Evolutionary conservation across 129 eudicot genomes (phyloP).

Genomic region (Rutidosis leptorrhynchoides): DNA sequence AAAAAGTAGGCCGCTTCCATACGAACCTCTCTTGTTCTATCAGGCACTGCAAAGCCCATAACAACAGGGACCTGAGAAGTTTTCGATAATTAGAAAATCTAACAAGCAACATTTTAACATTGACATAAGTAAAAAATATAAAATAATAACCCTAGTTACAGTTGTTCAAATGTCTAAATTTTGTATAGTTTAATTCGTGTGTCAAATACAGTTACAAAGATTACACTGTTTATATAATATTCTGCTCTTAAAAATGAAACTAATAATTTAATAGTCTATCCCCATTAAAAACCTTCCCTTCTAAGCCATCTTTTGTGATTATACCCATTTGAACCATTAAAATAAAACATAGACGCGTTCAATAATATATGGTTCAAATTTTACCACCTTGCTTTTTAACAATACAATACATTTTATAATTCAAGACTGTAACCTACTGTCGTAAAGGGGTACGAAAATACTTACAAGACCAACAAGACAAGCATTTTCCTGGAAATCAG

Average conservation of each 20-base stretch:
- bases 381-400: not conserved
- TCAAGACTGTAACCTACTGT: conserved; percentile 18
- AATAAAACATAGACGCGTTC: not conserved
- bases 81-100: conserved; percentile 15
- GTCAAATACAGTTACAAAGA: not conserved
- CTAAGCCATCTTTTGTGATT: not conserved
- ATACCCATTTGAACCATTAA: not conserved
- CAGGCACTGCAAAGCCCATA: conserved; percentile 92
- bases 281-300: too few relatives aligned
- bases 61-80: conserved; percentile 67
- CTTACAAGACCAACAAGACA: conserved; percentile 97
- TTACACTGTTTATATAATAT: not conserved
- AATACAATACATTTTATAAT: not conserved
- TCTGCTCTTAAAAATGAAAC: not conserved
- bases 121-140: not conserved
- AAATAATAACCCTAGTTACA: not conserved
- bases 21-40: conserved; percentile 89
- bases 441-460: conserved; percentile 17
- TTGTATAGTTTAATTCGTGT: not conserved
- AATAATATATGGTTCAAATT: not conserved
- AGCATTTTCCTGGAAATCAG: conserved; percentile 92
- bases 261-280: too few relatives aligned
- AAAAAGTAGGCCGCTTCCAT: conserved; percentile 95
- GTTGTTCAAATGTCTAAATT: not conserved
- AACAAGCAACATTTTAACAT: not conserved